Evolutionary conservation across 768 basidiomycete genomes (phyloP), one percentile per base, ranked within the genome.

Genomic region (Lentinula guzmanii): DNA sequence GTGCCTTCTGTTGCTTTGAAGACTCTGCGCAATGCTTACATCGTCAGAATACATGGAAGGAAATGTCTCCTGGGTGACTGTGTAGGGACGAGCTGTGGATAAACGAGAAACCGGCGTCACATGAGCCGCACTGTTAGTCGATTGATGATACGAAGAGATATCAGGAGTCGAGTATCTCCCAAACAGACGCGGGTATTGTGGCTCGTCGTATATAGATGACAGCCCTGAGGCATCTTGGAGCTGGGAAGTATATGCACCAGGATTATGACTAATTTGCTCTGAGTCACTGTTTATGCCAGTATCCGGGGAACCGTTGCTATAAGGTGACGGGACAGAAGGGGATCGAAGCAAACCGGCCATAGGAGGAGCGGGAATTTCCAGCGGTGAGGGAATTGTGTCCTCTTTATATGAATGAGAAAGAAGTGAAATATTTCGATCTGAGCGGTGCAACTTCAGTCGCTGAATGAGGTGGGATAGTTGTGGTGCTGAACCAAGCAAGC

Each of bases 401-500:
- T 73, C 65, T 46, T 67, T 71, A 61, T 78, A 76, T 18, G 70
- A 65, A 2, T 77, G 78, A 1, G 76, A 72, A 52, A 73, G 74
- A 39, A 79, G 67, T 43, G 63, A 66, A 60, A 79, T 65, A 55
- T 77, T 75, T 9, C 74, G 65, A 21, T 72, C 71, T 21, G 70
- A 65, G 2, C 67, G 64, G 46, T 67, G 69, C 9, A 69, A 66
- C 51, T 72, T 76, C 35, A 87, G 70, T 54, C 75, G 80, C 62
- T 77, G 78, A 31, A 87, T 72, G 52, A 88, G 74, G 61, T 84
- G 82, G 41, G 77, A 74, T 7, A 90, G 77, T 62, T 89, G 86
- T 31, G 78, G 76, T 1, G 84, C 80, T 31, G 86, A 81, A 33
- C 89, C 90, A 43, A 83, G 75, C 46, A 92, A 75, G 52, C 83